These are phyloP conservation scores for Entomortierella chlamydospora DNA, from an alignment of 192 early-diverging fungal species.

Conservation along the genomic window DNA sequence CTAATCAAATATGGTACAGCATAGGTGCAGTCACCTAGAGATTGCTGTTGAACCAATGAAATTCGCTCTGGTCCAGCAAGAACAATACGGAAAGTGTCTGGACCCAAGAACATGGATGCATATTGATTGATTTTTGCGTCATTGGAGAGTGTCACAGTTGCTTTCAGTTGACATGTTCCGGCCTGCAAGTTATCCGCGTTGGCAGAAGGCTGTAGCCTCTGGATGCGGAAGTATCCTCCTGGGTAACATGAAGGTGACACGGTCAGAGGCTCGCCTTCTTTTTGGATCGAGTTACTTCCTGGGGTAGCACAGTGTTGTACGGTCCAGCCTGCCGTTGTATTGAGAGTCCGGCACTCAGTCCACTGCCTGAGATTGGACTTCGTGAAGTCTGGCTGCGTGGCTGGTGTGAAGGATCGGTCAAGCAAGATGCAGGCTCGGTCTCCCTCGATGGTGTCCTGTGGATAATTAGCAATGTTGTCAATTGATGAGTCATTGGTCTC, in stretches of 20 bases:
- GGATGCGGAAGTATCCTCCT: constrained; percentile 45
- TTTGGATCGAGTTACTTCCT: no score
- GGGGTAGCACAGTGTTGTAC: constrained; percentile 28
- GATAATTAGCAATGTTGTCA: background rate
- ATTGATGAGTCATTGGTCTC: background rate
- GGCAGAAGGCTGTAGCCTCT: background rate
- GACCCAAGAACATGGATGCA: constrained; percentile 17
- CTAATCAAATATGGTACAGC: constrained; percentile 44
- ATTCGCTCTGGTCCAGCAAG: constrained; percentile 36
- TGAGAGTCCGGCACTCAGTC: constrained; percentile 27
- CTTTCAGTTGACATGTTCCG: constrained; percentile 7
- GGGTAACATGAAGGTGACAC: constrained; percentile 25
- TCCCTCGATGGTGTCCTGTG: constrained; percentile 22
- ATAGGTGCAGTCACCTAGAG: constrained; percentile 33
- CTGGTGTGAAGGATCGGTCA: constrained; percentile 20
- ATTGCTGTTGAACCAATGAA: constrained; percentile 40
- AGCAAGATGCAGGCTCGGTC: constrained; percentile 41
- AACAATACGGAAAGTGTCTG: constrained; percentile 35
- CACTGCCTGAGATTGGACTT: constrained; percentile 11
- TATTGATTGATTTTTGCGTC: constrained; percentile 18
- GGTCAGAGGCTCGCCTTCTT: background rate
- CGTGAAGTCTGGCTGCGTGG: constrained; percentile 22
- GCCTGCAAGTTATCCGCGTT: background rate
- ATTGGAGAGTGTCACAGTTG: background rate
- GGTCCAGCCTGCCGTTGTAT: constrained; percentile 13